phyloP scores from a whole-genome alignment of 805 yeast genomes.

The Lachancea dasiensis region DNA sequence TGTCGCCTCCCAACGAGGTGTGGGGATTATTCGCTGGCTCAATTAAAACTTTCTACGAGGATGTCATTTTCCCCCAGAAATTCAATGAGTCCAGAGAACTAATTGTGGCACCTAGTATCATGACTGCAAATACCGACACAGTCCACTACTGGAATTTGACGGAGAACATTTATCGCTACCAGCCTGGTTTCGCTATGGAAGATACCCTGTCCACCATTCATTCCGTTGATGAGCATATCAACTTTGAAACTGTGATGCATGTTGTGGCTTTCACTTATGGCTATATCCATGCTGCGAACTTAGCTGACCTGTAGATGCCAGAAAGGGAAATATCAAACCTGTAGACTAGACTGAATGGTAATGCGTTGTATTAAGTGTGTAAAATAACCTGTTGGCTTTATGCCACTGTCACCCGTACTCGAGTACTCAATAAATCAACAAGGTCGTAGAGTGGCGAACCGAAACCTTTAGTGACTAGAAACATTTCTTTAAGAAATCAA shows the following conservation, averaged over 20 bases:
- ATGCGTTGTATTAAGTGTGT: too few species aligned
- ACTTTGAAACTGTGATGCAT: constrained; percentile 20
- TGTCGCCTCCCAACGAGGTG: constrained; percentile 42
- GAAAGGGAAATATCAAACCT: too few species aligned
- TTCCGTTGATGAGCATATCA: constrained; percentile 21
- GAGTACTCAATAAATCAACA: too few species aligned
- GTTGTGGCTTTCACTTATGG: constrained; percentile 21
- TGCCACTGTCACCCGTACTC: too few species aligned
- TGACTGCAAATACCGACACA: constrained; percentile 71
- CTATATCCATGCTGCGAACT: constrained; percentile 16
- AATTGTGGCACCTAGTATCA: constrained; percentile 50
- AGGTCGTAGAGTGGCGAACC: too few species aligned
- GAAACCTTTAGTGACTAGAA: too few species aligned
- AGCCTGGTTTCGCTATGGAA: constrained; percentile 38
- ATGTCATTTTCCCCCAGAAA: constrained; percentile 29
- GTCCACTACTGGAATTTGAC: constrained; percentile 58
- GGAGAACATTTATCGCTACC: constrained; percentile 53
- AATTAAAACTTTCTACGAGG: constrained; percentile 56
- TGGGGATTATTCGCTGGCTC: constrained; percentile 61
- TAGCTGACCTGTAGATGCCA: not conserved
- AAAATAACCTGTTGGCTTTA: too few species aligned
- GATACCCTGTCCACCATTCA: constrained; percentile 20
- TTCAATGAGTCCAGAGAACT: constrained; percentile 11
- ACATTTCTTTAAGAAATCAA: too few species aligned
- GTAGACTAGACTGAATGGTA: too few species aligned